Percentiles rank a stretch among this genome's conserved stretches.
Conservation (phyloP, 169 alveolate genomes). For the Plasmodium reichenowi region DNA sequence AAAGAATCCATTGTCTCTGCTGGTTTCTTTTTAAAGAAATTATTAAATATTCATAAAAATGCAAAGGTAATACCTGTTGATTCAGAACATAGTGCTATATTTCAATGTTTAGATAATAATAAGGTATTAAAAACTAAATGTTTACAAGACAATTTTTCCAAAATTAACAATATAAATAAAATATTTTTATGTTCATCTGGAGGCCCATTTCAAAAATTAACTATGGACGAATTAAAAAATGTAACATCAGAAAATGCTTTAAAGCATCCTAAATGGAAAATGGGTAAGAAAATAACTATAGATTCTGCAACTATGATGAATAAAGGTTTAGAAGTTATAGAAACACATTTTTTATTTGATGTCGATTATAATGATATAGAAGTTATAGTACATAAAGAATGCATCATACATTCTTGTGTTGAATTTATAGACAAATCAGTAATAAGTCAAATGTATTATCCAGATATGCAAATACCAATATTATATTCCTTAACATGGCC, state of each 20-base stretch:
- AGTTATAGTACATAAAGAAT: conserved; percentile 87
- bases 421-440: conserved; percentile 89
- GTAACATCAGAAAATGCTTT: conserved; percentile 78
- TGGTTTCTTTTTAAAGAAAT: conserved; percentile 74
- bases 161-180: conserved; percentile 75
- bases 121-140: conserved; percentile 53
- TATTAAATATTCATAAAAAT: conserved; percentile 60
- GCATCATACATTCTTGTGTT: conserved; percentile 88
- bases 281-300: conserved; percentile 91
- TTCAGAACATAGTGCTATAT: conserved; percentile 91
- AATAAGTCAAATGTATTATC: conserved; percentile 87
- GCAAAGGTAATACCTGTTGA: conserved; percentile 86
- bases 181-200: conserved; percentile 84
- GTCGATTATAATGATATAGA: conserved; percentile 82
- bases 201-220: conserved; percentile 83
- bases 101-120: conserved; percentile 85
- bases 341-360: conserved; percentile 89
- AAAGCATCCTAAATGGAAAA: conserved; percentile 89
- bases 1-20: conserved; percentile 91
- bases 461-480: conserved; percentile 90
- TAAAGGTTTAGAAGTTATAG: conserved; percentile 90
- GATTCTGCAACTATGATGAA: conserved; percentile 93
- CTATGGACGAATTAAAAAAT: conserved; percentile 53
- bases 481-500: conserved; percentile 86
- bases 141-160: conserved; percentile 42